Evolutionary conservation across 768 basidiomycete genomes (phyloP).

Genomic region (Suillus hirtellus): DNA sequence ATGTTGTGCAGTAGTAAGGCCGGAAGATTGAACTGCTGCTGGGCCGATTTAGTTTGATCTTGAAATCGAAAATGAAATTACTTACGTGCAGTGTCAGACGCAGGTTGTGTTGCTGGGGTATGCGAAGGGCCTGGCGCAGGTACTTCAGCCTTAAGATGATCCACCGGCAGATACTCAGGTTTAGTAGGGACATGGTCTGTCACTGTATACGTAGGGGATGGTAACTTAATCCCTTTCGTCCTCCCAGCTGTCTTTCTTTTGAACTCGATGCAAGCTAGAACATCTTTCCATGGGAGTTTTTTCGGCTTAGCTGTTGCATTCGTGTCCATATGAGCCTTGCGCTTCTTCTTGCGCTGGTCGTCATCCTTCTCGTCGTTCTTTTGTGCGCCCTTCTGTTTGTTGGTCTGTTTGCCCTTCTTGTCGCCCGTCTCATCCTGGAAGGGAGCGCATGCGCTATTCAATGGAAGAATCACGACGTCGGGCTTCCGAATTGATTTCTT

Average conservation of each 20-base stretch:
- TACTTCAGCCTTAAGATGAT: background rate
- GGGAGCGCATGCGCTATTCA: background rate
- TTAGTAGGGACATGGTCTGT: background rate
- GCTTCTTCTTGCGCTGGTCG: too few relatives aligned
- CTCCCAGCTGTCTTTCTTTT: background rate
- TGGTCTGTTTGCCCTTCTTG: background rate
- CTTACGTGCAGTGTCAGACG: background rate
- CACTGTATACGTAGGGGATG: background rate
- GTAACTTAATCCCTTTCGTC: background rate
- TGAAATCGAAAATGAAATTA: background rate
- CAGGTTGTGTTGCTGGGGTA: background rate
- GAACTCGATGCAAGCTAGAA: background rate
- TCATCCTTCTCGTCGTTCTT: too few relatives aligned
- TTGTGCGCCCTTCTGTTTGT: too few relatives aligned
- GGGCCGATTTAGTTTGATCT: background rate
- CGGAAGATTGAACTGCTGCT: background rate
- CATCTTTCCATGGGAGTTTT: background rate
- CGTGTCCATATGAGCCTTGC: background rate
- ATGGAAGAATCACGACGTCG: constrained; percentile 5
- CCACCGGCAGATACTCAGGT: background rate
- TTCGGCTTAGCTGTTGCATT: background rate
- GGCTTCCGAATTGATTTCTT: background rate
- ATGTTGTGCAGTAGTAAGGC: background rate
- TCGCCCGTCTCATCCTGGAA: background rate
- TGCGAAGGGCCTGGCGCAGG: background rate